Base-by-base conservation (phyloP, 2,329 filamentous ascomycete species). In the Thermothelomyces thermophilus region DNA sequence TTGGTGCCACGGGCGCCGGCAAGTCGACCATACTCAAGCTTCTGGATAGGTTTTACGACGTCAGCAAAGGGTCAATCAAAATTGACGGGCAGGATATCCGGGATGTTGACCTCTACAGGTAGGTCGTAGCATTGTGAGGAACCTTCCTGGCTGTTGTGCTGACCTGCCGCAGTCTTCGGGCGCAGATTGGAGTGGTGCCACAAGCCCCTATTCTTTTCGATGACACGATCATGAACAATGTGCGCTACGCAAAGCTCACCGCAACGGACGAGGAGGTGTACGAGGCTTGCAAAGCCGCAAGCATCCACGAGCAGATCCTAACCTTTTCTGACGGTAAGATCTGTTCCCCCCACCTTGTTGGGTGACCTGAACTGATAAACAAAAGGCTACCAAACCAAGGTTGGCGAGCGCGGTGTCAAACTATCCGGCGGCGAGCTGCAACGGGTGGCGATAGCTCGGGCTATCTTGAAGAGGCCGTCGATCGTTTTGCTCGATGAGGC, bases 401-500 rank as follows among this genome's bases (percentile, higher is more conserved):
- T 78, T 20, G 74, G 74, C 5, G 74, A 77, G 51, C 69, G 73
- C 7, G 75, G 74, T 37, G 68, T 77, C 46, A 82, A 81, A 68
- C 67, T 86, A 2, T 85, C 82, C 3, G 82, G 82, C 1, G 82
- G 82, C 20, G 82, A 86, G 61, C 66, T 84, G 5, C 82, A 86
- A 59, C 76, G 82, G 41, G 74, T 85, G 24, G 82, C 82, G 5
- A 85, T 85, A 61, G 82, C 82, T 7, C 79, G 86, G 22, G 84
- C 86, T 1, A 76, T 91, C 41, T 70, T 90, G 56, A 87, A 87
- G 65, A 76, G 79, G 51, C 86, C 87, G 0, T 82, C 87, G 49
- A 82, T 90, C 52, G 80, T 91, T 9, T 74, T 91, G 34, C 74
- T 91, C 1, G 87, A 91, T 56, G 87, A 90, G 65, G 83, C 87